Base-by-base conservation (phyloP, 805 yeast species). In the Metahyphopichia silvanorum region DNA sequence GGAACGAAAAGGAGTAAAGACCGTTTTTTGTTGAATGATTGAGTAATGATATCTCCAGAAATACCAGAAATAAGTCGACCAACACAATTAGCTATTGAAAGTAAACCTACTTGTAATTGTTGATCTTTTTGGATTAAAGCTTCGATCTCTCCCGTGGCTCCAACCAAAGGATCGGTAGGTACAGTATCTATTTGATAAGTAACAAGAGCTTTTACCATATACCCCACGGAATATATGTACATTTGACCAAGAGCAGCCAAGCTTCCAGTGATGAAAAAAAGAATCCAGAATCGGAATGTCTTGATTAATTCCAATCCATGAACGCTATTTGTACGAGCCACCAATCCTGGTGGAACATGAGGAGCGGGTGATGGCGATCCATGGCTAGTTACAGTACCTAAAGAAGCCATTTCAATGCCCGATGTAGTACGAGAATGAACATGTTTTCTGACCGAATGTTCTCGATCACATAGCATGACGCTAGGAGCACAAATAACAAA, bases 31-130 rank as follows among this genome's bases (percentile, higher is more conserved):
- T 65, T 53, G 37, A 64, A 63, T 13, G 62, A 57, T 42, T 66
- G 71, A 7, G 71, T 58, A 19, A 81, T 54, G n/a, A 71, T 49
- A 50, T 84, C 94, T 3, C 88, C 83, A 25, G 72, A 36, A 1
- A 76, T 49, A 0, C 94, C 94, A 23, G 85, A 72, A 2, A 68
- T 34, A 5, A 85, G 54, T 33, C 94, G 62, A 2, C 91, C 94
- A 0, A 60, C 43, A 46, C 84, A 84, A 43, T 84, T 82, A 18
- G 80, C 71, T 11, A 81, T 47, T 2, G 91, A 83, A 4, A 85
- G 55, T n/a, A 81, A 48, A 2, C 86, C 79, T 10, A 85, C 94
- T 53, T 85, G 93, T 20, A 69, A 57, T 33, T 82, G 82, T 52
- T 85, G 94, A 35, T 76, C 68, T 27, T 57, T 55, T 46, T 74